Evolutionary conservation across 2,329 filamentous ascomycete genomes (phyloP).

Genomic region (Pseudocercospora crystallina): DNA sequence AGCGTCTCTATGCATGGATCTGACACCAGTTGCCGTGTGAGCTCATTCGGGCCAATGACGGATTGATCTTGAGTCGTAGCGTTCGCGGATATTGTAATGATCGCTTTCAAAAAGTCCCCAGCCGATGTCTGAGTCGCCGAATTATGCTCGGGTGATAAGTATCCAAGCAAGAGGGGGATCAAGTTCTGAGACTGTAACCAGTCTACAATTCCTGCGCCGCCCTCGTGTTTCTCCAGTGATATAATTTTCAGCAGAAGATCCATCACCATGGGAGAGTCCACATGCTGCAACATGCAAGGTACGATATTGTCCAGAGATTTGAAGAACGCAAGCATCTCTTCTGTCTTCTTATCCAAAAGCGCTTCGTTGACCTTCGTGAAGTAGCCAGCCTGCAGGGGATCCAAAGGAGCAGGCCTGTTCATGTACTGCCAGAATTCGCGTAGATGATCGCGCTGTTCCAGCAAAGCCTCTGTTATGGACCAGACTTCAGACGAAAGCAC

Average conservation of each 20-base stretch:
- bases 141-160: constrained; percentile 78
- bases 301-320: constrained; percentile 81
- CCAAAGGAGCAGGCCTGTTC: constrained; percentile 77
- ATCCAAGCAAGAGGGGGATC: constrained; percentile 82
- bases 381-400: constrained; percentile 92
- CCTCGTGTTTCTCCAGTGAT: constrained; percentile 88
- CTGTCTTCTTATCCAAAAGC: constrained; percentile 95
- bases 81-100: constrained; percentile 98
- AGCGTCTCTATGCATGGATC: constrained; percentile 77
- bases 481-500: constrained; percentile 93
- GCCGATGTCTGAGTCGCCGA: constrained; percentile 94
- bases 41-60: constrained; percentile 96
- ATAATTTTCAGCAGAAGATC: constrained; percentile 95
- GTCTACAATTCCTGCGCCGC: constrained; percentile 89
- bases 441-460: constrained; percentile 77
- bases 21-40: constrained; percentile 92
- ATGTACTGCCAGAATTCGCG: constrained; percentile 90
- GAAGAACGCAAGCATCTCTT: constrained; percentile 91
- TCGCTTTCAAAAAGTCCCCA: constrained; percentile 96
- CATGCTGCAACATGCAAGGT: constrained; percentile 82
- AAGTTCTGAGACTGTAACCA: constrained; percentile 91
- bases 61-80: constrained; percentile 97
- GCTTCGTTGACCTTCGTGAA: constrained; percentile 99
- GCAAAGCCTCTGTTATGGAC: constrained; percentile 90
- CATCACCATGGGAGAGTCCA: constrained; percentile 98